These are phyloP conservation scores for Phytophthora ohioensis DNA, from an alignment of 352 stramenopile species.

Conservation along the genomic window DNA sequence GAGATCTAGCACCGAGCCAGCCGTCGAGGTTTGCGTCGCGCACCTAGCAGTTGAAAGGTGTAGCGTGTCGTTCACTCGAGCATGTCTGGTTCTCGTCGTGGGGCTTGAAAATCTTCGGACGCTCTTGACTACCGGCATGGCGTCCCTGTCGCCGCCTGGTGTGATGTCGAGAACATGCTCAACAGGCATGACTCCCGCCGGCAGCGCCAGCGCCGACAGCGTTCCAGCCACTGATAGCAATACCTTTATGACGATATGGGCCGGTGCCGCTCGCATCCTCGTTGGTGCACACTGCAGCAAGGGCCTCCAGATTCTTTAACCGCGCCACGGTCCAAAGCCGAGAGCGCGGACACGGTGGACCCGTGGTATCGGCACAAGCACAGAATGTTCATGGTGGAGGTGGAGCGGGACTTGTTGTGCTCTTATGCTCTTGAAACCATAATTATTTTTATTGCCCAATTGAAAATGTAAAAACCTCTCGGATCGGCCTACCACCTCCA, in stretches of 20 bases:
- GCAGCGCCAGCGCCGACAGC: conserved; percentile 25
- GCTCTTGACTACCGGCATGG: conserved; percentile 39
- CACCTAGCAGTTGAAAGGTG: conserved; percentile 85
- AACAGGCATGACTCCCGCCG: background rate
- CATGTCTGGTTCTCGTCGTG: conserved; percentile 74
- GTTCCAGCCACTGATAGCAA: conserved; percentile 28
- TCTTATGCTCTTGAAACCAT: too few relatives aligned
- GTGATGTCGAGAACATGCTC: conserved; percentile 21
- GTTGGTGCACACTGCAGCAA: too few relatives aligned
- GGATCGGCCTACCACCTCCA: too few relatives aligned
- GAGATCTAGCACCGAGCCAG: conserved; percentile 96
- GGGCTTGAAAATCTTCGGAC: conserved; percentile 61
- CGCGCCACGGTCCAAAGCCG: too few relatives aligned
- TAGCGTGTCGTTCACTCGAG: conserved; percentile 70
- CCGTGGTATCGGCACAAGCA: too few relatives aligned
- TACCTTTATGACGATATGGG: conserved; percentile 26
- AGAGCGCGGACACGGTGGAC: too few relatives aligned
- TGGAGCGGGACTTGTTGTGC: too few relatives aligned
- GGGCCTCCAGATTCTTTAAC: too few relatives aligned
- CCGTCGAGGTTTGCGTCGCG: conserved; percentile 94
- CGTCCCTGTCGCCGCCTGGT: background rate
- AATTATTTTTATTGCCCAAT: too few relatives aligned
- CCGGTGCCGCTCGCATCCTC: too few relatives aligned
- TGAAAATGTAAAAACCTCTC: too few relatives aligned
- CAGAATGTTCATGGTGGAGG: too few relatives aligned